Evolutionary conservation across 345 rosid species (phyloP).

Genomic region (Sonneratia alba): DNA sequence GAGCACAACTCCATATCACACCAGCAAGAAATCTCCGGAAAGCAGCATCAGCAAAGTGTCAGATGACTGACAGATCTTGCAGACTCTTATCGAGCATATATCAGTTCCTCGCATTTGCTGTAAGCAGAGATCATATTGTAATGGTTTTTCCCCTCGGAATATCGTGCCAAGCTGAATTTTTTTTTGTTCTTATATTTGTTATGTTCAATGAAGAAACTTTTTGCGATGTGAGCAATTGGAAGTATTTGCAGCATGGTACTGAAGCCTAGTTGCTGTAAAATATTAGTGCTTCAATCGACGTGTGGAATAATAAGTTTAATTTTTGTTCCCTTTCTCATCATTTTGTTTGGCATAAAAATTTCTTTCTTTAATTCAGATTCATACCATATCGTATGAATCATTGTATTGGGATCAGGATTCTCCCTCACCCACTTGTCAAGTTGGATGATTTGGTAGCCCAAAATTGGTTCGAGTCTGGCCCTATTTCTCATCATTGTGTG

Average conservation of each 20-base stretch:
- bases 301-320: not conserved
- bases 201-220: not conserved
- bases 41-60: conserved; percentile 2
- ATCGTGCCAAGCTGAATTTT: not conserved
- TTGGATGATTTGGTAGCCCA: not conserved
- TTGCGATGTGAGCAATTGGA: not conserved
- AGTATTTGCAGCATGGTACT: not conserved
- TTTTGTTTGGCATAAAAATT: no score
- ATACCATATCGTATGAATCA: not conserved
- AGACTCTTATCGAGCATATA: not conserved
- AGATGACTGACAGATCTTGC: not conserved
- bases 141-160: not conserved
- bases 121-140: not conserved
- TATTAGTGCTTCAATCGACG: not conserved
- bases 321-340: not conserved
- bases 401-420: not conserved
- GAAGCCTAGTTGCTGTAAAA: conserved; percentile 3
- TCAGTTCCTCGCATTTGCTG: not conserved
- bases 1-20: conserved; percentile 48
- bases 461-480: not conserved
- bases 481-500: no score
- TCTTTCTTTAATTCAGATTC: no score
- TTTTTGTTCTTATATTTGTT: not conserved
- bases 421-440: not conserved
- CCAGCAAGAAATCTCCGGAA: conserved; percentile 36